Evolutionary conservation across 371 early-diverging fungal species (phyloP).

Genomic region (Choanephora cucurbitarum): DNA sequence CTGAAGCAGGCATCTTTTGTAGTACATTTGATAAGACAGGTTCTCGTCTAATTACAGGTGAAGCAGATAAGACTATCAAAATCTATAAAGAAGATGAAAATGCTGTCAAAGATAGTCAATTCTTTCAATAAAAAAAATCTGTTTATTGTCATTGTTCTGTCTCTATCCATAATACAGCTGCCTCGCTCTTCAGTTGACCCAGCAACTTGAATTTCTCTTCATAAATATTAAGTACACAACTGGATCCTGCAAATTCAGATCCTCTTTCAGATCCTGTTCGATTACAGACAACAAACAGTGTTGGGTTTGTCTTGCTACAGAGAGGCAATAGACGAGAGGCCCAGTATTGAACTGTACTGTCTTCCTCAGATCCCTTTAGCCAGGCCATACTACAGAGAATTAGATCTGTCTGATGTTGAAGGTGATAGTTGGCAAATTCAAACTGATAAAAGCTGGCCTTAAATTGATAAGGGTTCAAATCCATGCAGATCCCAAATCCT

Average conservation of each 20-base stretch:
- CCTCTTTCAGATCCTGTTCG: conserved; percentile 68
- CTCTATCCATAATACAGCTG: conserved; percentile 47
- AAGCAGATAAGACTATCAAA: conserved; percentile 98
- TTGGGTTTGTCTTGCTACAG: conserved; percentile 4
- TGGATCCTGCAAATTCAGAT: conserved; percentile 56
- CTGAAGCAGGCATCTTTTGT: conserved; percentile 94
- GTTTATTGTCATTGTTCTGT: conserved; percentile 7
- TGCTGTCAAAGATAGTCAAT: conserved; percentile 56
- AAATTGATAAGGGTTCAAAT: conserved; percentile 77
- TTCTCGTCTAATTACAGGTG: conserved; percentile 93
- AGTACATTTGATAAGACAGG: conserved; percentile 96
- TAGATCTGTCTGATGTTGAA: conserved; percentile 42
- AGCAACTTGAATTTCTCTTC: conserved; percentile 29
- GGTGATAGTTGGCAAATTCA: conserved; percentile 74
- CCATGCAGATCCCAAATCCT: conserved; percentile 84
- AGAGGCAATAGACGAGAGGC: conserved; percentile 57
- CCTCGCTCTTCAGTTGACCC: conserved; percentile 27
- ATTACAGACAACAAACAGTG: conserved; percentile 61
- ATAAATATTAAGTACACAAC: conserved; percentile 49
- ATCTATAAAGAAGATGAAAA: conserved; percentile 87
- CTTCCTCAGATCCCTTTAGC: conserved; percentile 43
- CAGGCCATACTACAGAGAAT: conserved; percentile 75
- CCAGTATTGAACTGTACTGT: conserved; percentile 61
- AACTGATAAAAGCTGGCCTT: conserved; percentile 59
- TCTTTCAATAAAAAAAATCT: conserved; percentile 24